phyloP scores from a whole-genome alignment of 2,329 filamentous ascomycete genomes.

The Colletotrichum coccodes region DNA sequence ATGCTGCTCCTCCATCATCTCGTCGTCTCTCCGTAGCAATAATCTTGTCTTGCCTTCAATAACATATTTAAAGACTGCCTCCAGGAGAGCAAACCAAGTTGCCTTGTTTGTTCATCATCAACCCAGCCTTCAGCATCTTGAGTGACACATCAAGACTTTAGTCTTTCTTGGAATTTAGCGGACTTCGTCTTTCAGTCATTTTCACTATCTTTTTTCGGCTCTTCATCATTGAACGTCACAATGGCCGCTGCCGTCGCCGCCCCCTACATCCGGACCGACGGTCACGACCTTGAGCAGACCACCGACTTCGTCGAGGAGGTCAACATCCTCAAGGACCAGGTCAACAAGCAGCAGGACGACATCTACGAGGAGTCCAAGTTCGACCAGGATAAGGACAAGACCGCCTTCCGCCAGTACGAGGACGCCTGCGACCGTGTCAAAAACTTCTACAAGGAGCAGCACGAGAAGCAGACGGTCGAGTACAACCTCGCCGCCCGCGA shows the following conservation, averaged over 20 bases:
- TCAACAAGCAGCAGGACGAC: conserved; percentile 18
- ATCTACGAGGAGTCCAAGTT: conserved; percentile 68
- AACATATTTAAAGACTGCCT: conserved; percentile 29
- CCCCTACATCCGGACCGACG: conserved; percentile 27
- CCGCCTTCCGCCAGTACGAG: conserved; percentile 84
- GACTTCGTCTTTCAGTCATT: too few species aligned
- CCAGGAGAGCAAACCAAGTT: not conserved
- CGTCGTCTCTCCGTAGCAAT: not conserved
- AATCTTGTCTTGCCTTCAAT: conserved; percentile 18
- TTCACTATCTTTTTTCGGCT: too few species aligned
- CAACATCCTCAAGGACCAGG: conserved; percentile 59
- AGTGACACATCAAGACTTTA: conserved; percentile 1
- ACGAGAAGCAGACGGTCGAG: conserved; percentile 78
- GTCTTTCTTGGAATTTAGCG: too few species aligned
- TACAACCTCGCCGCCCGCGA: conserved; percentile 86
- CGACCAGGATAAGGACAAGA: conserved; percentile 81
- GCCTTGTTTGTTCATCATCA: not conserved
- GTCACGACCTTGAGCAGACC: conserved; percentile 53
- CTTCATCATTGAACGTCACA: conserved; percentile 2
- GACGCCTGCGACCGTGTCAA: conserved; percentile 86
- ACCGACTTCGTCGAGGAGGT: conserved; percentile 64
- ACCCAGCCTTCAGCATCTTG: not conserved
- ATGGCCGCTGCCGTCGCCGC: conserved; percentile 28
- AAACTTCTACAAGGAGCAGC: conserved; percentile 82
- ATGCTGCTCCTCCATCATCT: conserved; percentile 7